Percentiles rank a stretch among this genome's conserved stretches.
Conservation (phyloP, 768 basidiomycete species). For the Mycena epipterygia region DNA sequence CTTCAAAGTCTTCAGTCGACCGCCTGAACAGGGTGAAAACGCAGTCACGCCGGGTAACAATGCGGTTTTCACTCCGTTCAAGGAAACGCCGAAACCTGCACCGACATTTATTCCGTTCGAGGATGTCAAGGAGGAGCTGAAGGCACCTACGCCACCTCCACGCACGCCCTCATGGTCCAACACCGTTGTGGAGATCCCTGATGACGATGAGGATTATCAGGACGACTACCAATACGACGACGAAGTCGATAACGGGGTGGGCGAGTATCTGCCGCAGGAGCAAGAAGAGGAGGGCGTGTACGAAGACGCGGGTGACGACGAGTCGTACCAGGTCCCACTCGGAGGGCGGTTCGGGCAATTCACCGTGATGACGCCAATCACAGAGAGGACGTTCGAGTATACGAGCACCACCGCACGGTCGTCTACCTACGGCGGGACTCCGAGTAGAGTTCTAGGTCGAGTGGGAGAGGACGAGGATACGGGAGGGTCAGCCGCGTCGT, state of each 20-base stretch:
- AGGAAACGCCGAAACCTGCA: constrained; percentile 42
- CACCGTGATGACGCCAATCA: constrained; percentile 97
- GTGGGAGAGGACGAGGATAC: constrained; percentile 40
- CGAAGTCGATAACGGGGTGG: constrained; percentile 42
- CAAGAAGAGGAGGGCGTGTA: constrained; percentile 39
- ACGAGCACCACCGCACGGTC: constrained; percentile 69
- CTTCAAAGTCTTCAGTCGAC: constrained; percentile 81
- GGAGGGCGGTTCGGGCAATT: constrained; percentile 86
- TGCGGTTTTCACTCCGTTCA: constrained; percentile 59
- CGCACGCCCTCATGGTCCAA: constrained; percentile 39
- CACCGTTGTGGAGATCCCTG: constrained; percentile 43
- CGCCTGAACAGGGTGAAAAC: constrained; percentile 67
- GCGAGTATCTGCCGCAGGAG: constrained; percentile 34
- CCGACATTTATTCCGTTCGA: constrained; percentile 54
- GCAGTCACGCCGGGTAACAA: constrained; percentile 29
- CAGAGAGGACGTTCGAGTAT: constrained; percentile 93
- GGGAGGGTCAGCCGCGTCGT: constrained; percentile 41
- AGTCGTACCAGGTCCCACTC: constrained; percentile 61
- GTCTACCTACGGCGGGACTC: constrained; percentile 50
- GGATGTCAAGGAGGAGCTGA: constrained; percentile 44
- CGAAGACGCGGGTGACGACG: constrained; percentile 34
- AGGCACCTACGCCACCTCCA: constrained; percentile 38
- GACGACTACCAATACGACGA: constrained; percentile 49
- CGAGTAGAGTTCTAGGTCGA: constrained; percentile 50
- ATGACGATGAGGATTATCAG: constrained; percentile 47